Percentiles rank a stretch among this genome's conserved stretches.
These are phyloP conservation scores for Perkinsus marinus DNA, from an alignment of 169 alveolate genomes.

Conservation along the genomic window DNA sequence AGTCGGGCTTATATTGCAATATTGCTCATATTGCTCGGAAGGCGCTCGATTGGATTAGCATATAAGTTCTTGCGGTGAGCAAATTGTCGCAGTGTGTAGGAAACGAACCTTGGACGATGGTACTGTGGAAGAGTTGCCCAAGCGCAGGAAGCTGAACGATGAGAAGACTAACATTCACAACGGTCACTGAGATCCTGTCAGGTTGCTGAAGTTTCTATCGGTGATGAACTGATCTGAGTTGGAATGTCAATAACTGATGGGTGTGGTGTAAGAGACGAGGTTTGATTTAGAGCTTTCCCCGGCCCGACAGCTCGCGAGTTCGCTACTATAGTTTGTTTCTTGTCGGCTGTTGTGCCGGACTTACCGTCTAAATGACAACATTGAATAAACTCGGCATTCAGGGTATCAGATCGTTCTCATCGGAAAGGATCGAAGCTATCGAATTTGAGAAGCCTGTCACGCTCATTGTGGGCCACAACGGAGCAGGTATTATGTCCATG, in stretches of 20 bases:
- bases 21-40: too few species aligned
- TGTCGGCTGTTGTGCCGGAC: too few species aligned
- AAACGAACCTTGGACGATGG: background rate
- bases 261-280: too few species aligned
- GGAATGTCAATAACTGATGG: background rate
- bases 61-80: background rate
- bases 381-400: conserved; percentile 83
- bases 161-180: background rate
- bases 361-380: conserved; percentile 57
- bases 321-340: too few species aligned
- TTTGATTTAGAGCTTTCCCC: too few species aligned
- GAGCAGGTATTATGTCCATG: conserved; percentile 98
- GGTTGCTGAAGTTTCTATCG: background rate
- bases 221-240: background rate
- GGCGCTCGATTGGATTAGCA: too few species aligned
- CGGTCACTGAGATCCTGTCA: background rate
- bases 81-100: background rate
- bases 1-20: background rate
- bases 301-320: too few species aligned
- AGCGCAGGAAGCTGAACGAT: background rate
- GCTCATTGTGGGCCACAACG: conserved; percentile 92
- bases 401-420: conserved; percentile 89
- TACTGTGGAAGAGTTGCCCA: background rate
- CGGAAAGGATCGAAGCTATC: conserved; percentile 71
- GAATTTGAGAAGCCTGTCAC: conserved; percentile 87